Base-by-base conservation (phyloP, 495 filamentous ascomycete species). In the Aspergillus bridgeri region DNA sequence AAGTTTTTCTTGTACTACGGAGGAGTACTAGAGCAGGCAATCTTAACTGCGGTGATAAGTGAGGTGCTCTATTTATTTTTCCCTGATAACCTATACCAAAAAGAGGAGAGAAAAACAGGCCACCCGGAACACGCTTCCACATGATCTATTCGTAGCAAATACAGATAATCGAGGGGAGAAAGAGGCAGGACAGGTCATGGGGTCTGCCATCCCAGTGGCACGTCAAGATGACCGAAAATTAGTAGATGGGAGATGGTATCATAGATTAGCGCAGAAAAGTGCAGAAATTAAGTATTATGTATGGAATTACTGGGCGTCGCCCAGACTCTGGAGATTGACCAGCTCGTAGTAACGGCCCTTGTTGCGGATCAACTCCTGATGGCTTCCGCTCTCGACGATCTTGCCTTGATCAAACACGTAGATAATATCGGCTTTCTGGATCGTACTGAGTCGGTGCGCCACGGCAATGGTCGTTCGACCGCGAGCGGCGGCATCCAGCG, bases 391-490 rank as follows among this genome's bases (percentile, higher is more conserved):
- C 70, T 94, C 90, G 1, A 89, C 83, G 46, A 94, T 81, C 54
- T 75, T 77, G 29, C 90, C 90, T 57, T 85, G 82, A 61, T 92
- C 88, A 65, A 94, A 87, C 44, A 94, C 90, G 54, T 91, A 92
- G 60, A 93, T 94, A 49, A 89, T 68, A 66, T 92, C 90, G 13
- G 90, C 90, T 56, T 90, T 89, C 69, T 92, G 89, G 53, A 92
- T 90, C 1, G 89, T 91, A 56, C 83, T 87, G 19, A 92, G 69
- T 23, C 89, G 81, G 67, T 92, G 89, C 20, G 89, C 89, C 1
- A 92, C 89, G 1, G 88, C 88, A 53, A 92, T 86, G 2, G 89
- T 91, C 0, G 89, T 92, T 25, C 89, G 78, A 29, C 89, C 89
- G 60, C 82, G 79, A 2, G 89, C 87, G 1, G 88, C 89, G 27